A percentile compares a stretch with the other conserved stretches of the same genome.
Conservation (phyloP, 2,329 filamentous ascomycete species). For the Botrytis fragariae region DNA sequence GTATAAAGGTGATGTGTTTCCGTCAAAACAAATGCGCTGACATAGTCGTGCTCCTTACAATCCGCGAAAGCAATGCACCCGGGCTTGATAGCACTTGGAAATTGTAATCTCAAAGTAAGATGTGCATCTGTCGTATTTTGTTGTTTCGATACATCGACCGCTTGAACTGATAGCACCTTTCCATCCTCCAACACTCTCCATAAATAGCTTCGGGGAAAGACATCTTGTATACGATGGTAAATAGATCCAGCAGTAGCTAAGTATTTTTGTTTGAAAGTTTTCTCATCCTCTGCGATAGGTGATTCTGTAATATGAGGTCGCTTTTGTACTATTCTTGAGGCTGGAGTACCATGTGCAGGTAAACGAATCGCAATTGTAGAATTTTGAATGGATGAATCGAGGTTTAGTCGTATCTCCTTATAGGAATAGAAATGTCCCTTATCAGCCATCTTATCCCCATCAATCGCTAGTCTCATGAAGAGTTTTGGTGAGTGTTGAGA, state of each 20-base stretch:
- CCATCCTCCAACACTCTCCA: conserved; percentile 86
- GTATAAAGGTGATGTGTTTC: conserved; percentile 78
- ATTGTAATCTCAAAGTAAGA: conserved; percentile 74
- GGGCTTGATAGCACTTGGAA: conserved; percentile 69
- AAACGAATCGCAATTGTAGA: conserved; percentile 71
- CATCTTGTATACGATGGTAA: conserved; percentile 75
- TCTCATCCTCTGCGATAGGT: conserved; percentile 62
- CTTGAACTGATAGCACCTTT: conserved; percentile 77
- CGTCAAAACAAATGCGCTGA: conserved; percentile 79
- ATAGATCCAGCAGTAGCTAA: conserved; percentile 78
- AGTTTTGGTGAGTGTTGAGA: conserved; percentile 21
- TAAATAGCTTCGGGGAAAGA: conserved; percentile 79
- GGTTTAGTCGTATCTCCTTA: conserved; percentile 83
- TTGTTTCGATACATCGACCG: conserved; percentile 74
- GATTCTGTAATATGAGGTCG: conserved; percentile 40
- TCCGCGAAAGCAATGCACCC: conserved; percentile 83
- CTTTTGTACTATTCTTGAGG: conserved; percentile 43
- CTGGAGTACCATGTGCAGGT: conserved; percentile 48
- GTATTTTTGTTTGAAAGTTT: conserved; percentile 67
- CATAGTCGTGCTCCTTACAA: conserved; percentile 69
- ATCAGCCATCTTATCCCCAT: conserved; percentile 69
- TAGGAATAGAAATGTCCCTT: conserved; percentile 65
- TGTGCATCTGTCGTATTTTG: conserved; percentile 65
- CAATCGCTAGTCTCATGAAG: conserved; percentile 29
- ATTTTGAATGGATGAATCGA: conserved; percentile 68